Percentiles rank a stretch among this genome's conserved stretches.
Evolutionary conservation across 179 eudicot genomes (phyloP).

Genomic region (Camellia oleifera): DNA sequence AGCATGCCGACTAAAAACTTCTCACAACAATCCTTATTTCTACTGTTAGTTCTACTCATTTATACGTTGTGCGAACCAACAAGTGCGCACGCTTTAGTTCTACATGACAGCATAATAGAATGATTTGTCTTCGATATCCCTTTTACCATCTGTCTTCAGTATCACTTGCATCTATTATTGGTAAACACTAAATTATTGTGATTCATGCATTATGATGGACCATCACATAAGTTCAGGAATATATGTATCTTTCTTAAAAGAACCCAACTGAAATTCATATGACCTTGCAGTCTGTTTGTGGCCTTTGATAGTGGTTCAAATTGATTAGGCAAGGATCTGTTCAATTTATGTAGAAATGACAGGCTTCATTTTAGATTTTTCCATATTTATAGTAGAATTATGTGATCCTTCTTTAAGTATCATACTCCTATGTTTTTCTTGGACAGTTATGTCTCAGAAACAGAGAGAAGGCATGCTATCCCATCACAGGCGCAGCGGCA

Average conservation of each 20-base stretch:
- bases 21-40: no score
- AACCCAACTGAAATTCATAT: not conserved
- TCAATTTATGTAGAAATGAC: not conserved
- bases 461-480: constrained; percentile 70
- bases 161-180: constrained; percentile 6
- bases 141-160: not conserved
- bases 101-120: not conserved
- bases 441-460: constrained; percentile 89
- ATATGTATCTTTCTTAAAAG: not conserved
- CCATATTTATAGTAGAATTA: not conserved
- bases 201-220: not conserved
- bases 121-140: not conserved
- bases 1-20: no score
- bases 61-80: no score
- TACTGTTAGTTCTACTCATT: no score
- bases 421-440: constrained; percentile 10
- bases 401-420: not conserved
- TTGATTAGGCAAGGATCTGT: not conserved
- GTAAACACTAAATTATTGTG: not conserved
- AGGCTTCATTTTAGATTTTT: not conserved
- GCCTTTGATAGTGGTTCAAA: not conserved
- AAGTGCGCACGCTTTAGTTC: not conserved
- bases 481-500: constrained; percentile 94
- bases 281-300: constrained; percentile 1
- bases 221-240: not conserved